Base-by-base conservation (phyloP, 805 yeast genomes). In the Metschnikowia colocasiae region DNA sequence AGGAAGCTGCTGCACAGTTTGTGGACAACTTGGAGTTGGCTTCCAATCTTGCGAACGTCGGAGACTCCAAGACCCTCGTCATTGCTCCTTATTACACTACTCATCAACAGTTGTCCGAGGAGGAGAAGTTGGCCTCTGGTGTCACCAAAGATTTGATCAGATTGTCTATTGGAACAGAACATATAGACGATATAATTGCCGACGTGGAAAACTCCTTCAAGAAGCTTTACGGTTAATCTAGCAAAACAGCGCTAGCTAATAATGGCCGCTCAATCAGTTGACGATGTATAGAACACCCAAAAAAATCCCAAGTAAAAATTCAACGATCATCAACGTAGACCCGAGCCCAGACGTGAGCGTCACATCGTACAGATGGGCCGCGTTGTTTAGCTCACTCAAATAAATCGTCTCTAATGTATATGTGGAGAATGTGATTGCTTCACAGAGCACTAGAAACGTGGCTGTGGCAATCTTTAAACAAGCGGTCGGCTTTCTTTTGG, bases 81-180 rank as follows among this genome's bases (percentile, higher is more conserved):
- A 92, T 92, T 67, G 91, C 97, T 46, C 99, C 99, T 55, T 91
- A 85, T 78, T 89, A 80, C 70, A 94, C 98, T 34, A 92, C 98
- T 22, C 99, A 92, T 70, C 91, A 89, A 66, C 98, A 94, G 74
- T 78, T 92, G 62, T 68, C 74, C 35, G 89, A 87, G 39, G 86
- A 82, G 55, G 97, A 89, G 74, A 88, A 87, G 71, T 47, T 70
- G 35, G 81, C 85, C 12, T 76, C 95, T 42, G 97, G 97, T 69
- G 97, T 92, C 48, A 80, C 94, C 47, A 83, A 85, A 59, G 97
- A 88, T 56, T 78, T 89, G 62, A 82, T 92, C 59, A 84, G 99
- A 90, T 59, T 57, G 26, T 53, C 58, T 12, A 48, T 57, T 15
- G 60, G 60, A 26, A 57, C 59, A n/a, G 60, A 57, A 54, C 52